Evolutionary conservation across 495 filamentous ascomycete species (phyloP), one percentile per base, ranked within the genome.

Genomic region (Penicillium bialowiezense): DNA sequence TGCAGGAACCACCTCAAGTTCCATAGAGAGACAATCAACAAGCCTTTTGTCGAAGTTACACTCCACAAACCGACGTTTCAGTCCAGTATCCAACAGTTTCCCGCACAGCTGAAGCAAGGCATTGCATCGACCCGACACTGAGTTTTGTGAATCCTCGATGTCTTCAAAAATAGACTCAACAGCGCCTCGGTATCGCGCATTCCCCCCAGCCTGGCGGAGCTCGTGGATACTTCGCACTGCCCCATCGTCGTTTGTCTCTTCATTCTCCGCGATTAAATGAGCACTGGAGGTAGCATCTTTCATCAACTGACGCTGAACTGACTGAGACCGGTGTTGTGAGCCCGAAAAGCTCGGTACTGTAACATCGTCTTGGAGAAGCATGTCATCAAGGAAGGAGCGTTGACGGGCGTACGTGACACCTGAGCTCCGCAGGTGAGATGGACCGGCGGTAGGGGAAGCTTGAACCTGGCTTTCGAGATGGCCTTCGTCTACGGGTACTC

Each of bases 171-270:
- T 74, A 41, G 89, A 84, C 56, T 92, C 88, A 42, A 95, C 77
- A 40, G 90, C 87, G 54, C 89, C 83, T 6, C 85, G 69, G 48
- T 95, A 91, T 15, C 90, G 85, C 40, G 83, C 85, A 63, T 91
- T 95, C 18, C 85, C 84, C 7, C 93, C 93, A 32, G 90, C 84
- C 54, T 90, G 87, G 52, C 91, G 80, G 35, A 98, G 75, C 63
- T 98, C 93, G 60, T 97, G 91, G 28, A 97, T 87, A 52, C 85
- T 93, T 40, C 86, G 82, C 48, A 96, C 84, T 41, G 79, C 71
- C 12, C 74, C 77, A 35, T 75, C 71, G 20, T 76, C 77, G 21
- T 74, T 61, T 23, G 66, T 69, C 5, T 77, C 76, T 12, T 79
- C 76, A n/a, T 85, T 81, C 13, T 78, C 42, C 7, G 41, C 48